Evolutionary conservation across 2,329 filamentous ascomycete species (phyloP), one percentile per base, ranked within the genome.

Genomic region (Clarireedia monteithiana): DNA sequence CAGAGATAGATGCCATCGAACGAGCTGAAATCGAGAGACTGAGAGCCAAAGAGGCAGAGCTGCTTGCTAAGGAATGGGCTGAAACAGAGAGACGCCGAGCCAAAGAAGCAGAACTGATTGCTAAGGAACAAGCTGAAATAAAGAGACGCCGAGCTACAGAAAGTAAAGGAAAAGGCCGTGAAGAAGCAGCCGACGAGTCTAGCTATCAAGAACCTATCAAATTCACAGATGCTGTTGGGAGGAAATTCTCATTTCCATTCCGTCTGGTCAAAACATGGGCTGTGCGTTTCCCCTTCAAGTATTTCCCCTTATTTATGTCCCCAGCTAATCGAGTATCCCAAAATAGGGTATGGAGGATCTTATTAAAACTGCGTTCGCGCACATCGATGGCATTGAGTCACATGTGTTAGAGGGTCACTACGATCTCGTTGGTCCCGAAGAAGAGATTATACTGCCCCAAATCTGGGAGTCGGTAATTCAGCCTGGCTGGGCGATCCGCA

Each of bases 211-310:
- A 1, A 49, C 45, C 36, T 17, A 45, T 55, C 26, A 86, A 85
- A 63, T 95, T 95, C 75, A 95, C 95, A 72, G 91, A 96, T 68
- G 91, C 91, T 0, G 84, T 96, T 15, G 89, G 89, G 34, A 81
- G 91, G 62, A 95, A 95, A 71, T 96, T 95, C 70, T 92, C 83
- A 71, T 95, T 96, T 67, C 91, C 91, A 1, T 96, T 86, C 72
- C 83, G 91, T 61, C 71, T 95, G 27, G 96, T 91, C 71, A 82
- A 84, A 66, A 92, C 85, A 3, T 95, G 90, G 90, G 76, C 78
- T 75, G 88, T 91, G 82, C 6, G 52, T 34, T 5, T 7, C 36
- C n/a, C 12, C 4, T 15, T 7, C 40, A 20, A 17, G 1, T 20
- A n/a, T 7, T 42, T 17, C n/a, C 6, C n/a, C 6, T 34, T 17